Base-by-base conservation (phyloP, 805 yeast species). In the Candida krabiensis region DNA sequence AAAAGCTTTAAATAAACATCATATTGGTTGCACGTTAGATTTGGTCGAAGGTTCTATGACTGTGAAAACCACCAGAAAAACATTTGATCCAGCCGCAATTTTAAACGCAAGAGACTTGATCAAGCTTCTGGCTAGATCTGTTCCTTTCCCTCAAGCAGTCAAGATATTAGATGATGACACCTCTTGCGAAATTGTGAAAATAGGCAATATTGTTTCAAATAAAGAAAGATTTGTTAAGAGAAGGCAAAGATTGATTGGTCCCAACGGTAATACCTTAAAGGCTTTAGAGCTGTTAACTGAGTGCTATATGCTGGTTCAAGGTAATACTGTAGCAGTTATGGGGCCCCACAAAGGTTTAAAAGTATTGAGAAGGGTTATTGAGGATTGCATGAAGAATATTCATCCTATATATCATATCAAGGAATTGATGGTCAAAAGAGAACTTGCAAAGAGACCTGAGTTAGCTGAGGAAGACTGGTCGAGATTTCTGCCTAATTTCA, bases 331-430 rank as follows among this genome's bases (percentile, higher is more conserved):
- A 4, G 79, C 96, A 38, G 91, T 83, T 9, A 93, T 93, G 98
- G 99, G 99, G 8, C 91, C 96, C 19, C 90, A 69, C 67, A 88
- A 85, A 59, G 98, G 98, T 5, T 70, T 93, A 47, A 93, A 93
- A 60, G 95, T 86, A 48, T 79, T 88, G 6, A 79, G 98, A 64
- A 77, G 98, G 58, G 89, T 93, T 23, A 96, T 93, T 28, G 98
- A 91, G 61, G 99, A 93, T 60, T 93, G 98, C 65, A 93, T 93
- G 99, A 80, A 75, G 58, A 93, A 93, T 55, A 74, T 93, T 11
- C 99, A 93, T 61, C 99, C 99, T n/a, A 91, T 93, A 44, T 93
- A 93, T 66, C 91, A 93, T 62, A 91, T 93, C 58, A 93, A 93
- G 63, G 99, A 93, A 63, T 73, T 93, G 45, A 93, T 93, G 99